These are phyloP conservation scores for Pleurotus tuoliensis DNA, from an alignment of 768 basidiomycete genomes.

Conservation along the genomic window DNA sequence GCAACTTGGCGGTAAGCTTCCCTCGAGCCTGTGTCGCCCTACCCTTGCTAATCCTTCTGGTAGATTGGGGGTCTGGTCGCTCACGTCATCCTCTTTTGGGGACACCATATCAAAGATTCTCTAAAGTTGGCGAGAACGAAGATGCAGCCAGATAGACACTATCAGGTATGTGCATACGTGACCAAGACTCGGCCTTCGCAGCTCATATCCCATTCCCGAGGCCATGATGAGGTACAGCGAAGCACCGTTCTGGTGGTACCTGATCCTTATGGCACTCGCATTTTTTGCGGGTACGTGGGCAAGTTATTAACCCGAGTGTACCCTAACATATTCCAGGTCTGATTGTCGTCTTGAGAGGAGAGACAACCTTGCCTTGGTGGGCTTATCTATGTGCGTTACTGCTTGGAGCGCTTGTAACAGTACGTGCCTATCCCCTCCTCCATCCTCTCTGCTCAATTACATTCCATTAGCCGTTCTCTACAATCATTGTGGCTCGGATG, in stretches of 20 bases:
- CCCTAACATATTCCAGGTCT: slow-evolving; percentile 30
- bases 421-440: slow-evolving; percentile 6
- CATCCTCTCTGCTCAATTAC: background rate
- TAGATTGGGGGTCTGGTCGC: slow-evolving; percentile 62
- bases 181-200: background rate
- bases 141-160: slow-evolving; percentile 54
- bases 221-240: slow-evolving; percentile 59
- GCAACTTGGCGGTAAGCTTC: slow-evolving; percentile 39
- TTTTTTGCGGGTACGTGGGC: slow-evolving; percentile 49
- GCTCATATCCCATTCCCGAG: slow-evolving; percentile 14
- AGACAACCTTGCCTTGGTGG: slow-evolving; percentile 62
- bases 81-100: slow-evolving; percentile 56
- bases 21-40: background rate
- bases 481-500: slow-evolving; percentile 49
- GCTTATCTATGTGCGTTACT: slow-evolving; percentile 54
- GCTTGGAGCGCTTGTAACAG: slow-evolving; percentile 41
- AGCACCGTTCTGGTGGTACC: slow-evolving; percentile 61
- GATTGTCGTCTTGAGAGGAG: slow-evolving; percentile 50
- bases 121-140: slow-evolving; percentile 44
- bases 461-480: slow-evolving; percentile 45
- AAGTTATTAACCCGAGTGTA: no score
- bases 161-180: slow-evolving; percentile 28
- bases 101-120: slow-evolving; percentile 42
- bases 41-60: background rate
- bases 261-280: slow-evolving; percentile 39